Percentiles rank a stretch among this genome's conserved stretches.
phyloP scores from a whole-genome alignment of 495 filamentous ascomycete genomes.

The Lepidopterella palustris region DNA sequence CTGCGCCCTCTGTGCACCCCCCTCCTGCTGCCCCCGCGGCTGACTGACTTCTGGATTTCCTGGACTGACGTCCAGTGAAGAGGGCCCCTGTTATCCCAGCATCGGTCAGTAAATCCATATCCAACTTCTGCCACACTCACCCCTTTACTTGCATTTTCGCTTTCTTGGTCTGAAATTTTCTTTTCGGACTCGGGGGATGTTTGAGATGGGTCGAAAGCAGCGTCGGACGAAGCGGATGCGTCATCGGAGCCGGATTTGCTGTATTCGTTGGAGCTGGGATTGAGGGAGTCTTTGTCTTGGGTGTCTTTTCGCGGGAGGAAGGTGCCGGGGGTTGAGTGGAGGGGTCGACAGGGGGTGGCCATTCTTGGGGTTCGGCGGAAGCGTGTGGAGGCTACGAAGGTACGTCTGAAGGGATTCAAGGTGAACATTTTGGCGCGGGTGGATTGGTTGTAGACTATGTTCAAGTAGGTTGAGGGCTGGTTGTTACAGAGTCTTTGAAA shows the following conservation, averaged over 20 bases:
- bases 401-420: neutral
- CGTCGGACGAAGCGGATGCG: conserved; percentile 41
- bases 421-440: neutral
- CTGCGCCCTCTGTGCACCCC: conserved; percentile 40
- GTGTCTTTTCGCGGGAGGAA: conserved; percentile 36
- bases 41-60: conserved; percentile 55
- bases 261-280: conserved; percentile 51
- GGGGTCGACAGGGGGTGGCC: neutral
- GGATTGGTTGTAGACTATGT: no score
- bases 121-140: neutral
- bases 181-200: conserved; percentile 53
- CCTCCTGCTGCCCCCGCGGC: conserved; percentile 42
- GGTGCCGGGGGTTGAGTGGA: neutral
- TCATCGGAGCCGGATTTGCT: conserved; percentile 54
- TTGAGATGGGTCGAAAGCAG: conserved; percentile 54
- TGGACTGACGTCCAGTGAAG: conserved; percentile 52
- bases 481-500: no score
- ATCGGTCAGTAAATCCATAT: neutral
- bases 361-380: neutral
- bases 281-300: conserved; percentile 50
- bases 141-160: conserved; percentile 10
- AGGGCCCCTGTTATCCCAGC: conserved; percentile 25
- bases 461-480: no score
- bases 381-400: neutral
- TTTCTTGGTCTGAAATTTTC: conserved; percentile 32